Evolutionary conservation across 768 basidiomycete genomes (phyloP), one percentile per base, ranked within the genome.

Genomic region (Floccularia luteovirens): DNA sequence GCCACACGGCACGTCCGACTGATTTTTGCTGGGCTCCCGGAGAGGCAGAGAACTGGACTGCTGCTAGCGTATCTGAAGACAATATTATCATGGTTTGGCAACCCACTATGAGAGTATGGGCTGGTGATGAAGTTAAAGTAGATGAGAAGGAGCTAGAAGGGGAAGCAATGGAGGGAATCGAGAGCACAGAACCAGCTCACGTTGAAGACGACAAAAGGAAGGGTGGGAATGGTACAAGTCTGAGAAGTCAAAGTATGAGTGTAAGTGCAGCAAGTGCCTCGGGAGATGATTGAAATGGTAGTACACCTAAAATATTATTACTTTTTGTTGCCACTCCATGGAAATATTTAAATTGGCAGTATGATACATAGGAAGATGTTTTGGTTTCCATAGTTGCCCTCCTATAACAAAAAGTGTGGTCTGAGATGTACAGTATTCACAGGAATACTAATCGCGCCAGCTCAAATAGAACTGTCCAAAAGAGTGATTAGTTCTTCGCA

Each of bases 1-100:
- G 89, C 16, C 89, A 91, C 51, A 91, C 89, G 2, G 75, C 90
- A 21, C 79, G 89, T 24, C 91, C 91, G 1, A 87, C 89, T 1
- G 96, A 99, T 61, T 82, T 98, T 58, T 86, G 83, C 53, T 98
- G 96, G 96, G 90, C 86, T n/a, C 86, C 89, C 2, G 82, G 79
- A 11, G 67, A 73, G 48, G 67, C 66, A 14, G 90, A 93, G 53
- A 79, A 80, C 47, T 94, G 90, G 90, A 90, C 85, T 5, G 71
- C 83, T 0, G 71, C 82, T 4, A 91, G 79, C 47, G 77, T 86
- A n/a, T 94, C 93, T 0, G 94, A 98, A 57, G 94, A 99, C 58
- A 99, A 99, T 48, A 79, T 97, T 17, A 74, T 90, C 31, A 93
- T 94, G 89, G 79, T 94, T 4, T 99, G 96, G 96, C 89, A 92